Base-by-base conservation (phyloP, 371 early-diverging fungal genomes). In the Chytridiales sp. region DNA sequence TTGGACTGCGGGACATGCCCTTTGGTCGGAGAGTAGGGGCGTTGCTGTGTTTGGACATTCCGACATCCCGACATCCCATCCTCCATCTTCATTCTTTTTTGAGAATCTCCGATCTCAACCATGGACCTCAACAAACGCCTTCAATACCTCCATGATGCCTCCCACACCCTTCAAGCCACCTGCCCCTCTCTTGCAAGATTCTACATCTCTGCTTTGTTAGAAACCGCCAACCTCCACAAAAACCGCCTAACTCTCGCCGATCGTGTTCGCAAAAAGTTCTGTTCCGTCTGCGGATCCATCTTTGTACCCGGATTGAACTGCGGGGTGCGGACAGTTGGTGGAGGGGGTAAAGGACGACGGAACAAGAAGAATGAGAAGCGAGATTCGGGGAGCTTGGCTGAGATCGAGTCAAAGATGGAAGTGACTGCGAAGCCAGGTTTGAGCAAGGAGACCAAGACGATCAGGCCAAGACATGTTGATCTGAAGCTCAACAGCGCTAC, bases 311-410 rank as follows among this genome's bases (percentile, higher is more conserved):
- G 51, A 4, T 4, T n/a, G 3, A 51, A 30, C n/a, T 51, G 51
- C 51, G 13, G 36, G 19, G 51, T 51, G 35, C 5, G 51, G 31
- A n/a, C 35, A 13, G 6, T 35, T 26, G 32, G n/a, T 11, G 42
- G 40, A 19, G 4, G 75, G 78, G 57, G 61, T 76, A n/a, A 73
- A 71, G 59, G 58, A 64, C 1, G 41, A 66, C 9, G 76, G 78
- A 36, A 51, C 35, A 13, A 17, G 44, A 44, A 44, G 22, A 22
- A 17, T 44, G 44, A 44, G 11, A 8, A 44, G 22, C 15, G 8
- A 13, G 22, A 44, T 44, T 9, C 22, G 13, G 21, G 13, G 11
- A 22, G 22, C 44, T 8, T 21, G 44, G 44, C 13, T 8, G 21
- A 22, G 22, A 44, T 13, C 44, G 44, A 21, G 22, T n/a, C n/a